Base-by-base conservation (phyloP, 2,329 filamentous ascomycete species). In the Xylaria sp. region DNA sequence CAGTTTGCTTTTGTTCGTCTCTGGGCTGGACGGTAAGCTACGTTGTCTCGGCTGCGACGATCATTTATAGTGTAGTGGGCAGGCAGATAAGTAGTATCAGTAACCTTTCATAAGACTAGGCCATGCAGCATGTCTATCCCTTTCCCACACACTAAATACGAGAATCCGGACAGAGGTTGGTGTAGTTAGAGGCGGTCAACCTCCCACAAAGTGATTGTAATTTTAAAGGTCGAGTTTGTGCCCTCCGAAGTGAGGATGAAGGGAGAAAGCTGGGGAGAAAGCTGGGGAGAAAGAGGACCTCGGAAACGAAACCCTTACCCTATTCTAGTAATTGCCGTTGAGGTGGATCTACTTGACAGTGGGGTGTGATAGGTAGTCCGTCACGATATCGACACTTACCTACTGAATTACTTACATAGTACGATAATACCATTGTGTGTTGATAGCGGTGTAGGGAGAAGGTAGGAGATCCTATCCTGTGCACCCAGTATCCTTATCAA, bases 1-100 rank as follows among this genome's bases (percentile, higher is more conserved):
- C 15, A 13, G 37, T 56, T 69, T 70, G 61, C 56, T 64, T 67
- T 65, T 64, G 39, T 34, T 60, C 61, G 66, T 55, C 62, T 69
- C 23, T 51, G 31, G 31, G 31, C 56, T 28, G 61, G 28, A 28
- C 39, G 25, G 56, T 41, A 48, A 60, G 25, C 54, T 23, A 65
- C 48, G 23, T 28, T 71, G 63, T 69, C 69, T 69, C 66, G 66
- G 66, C 34, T 63, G 34, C 46, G 13, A 55, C 46, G 28, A 65
- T 67, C 56, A 23, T 37, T 52, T 18, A 50, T 50, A 34, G 34
- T 44, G n/a, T 25, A 31, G 54, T 46, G 51, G n/a, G 28, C 34
- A 62, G 46, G 3, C 28, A 31, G 18, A 9, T 37, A 39, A 57
- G 28, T 34, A 13, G 63, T 50, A 63, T 54, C 48, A 23, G 23